Conservation (phyloP, 2,329 filamentous ascomycete species). For the Fusarium camptoceras region DNA sequence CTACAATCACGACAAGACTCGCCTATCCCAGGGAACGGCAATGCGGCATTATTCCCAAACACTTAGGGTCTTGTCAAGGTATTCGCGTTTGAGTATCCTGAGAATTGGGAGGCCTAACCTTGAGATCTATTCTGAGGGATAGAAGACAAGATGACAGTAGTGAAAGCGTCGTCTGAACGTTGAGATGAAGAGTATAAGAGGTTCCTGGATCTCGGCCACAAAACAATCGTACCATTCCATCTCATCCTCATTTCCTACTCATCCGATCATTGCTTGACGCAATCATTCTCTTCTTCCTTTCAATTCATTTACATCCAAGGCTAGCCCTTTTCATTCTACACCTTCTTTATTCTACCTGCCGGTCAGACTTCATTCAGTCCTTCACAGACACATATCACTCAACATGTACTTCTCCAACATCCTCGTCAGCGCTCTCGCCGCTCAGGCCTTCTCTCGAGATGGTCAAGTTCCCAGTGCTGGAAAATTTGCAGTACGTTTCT, state of each 20-base stretch:
- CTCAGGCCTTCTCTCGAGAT: slow-evolving; percentile 20
- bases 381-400: not conserved
- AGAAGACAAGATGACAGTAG: not conserved
- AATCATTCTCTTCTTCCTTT: slow-evolving; percentile 1
- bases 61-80: not conserved
- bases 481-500: slow-evolving; percentile 10
- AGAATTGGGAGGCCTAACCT: not conserved
- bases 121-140: not conserved
- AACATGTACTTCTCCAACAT: slow-evolving; percentile 34
- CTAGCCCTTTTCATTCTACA: slow-evolving; percentile 17
- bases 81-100: slow-evolving; percentile 1
- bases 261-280: slow-evolving; percentile 27
- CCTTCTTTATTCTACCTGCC: slow-evolving; percentile 14
- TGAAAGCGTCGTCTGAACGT: not conserved
- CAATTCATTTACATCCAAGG: not conserved
- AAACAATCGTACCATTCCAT: slow-evolving; percentile 6
- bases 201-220: not conserved
- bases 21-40: slow-evolving; percentile 3
- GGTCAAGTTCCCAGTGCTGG: not conserved
- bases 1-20: not conserved
- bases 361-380: slow-evolving; percentile 7
- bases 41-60: slow-evolving; percentile 16
- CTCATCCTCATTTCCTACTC: slow-evolving; percentile 11
- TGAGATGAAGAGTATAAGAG: slow-evolving; percentile 17
- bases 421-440: slow-evolving; percentile 19